phyloP scores from a whole-genome alignment of 208 protist species.

The Phytomonas sp. region DNA sequence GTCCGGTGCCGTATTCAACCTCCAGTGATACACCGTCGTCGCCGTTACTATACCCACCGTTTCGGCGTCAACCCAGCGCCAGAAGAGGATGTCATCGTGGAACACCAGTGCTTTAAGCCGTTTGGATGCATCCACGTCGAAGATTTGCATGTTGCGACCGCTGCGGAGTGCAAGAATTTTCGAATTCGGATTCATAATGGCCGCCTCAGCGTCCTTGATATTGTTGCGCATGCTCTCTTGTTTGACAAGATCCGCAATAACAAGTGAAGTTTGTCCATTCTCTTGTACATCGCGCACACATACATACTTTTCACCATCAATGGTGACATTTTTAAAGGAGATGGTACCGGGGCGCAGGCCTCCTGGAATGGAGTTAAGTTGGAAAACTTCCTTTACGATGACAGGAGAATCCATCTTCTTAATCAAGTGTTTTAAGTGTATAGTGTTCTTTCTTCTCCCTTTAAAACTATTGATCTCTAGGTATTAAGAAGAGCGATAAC shows the following conservation, averaged over 20 bases:
- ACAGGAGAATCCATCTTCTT: slow-evolving; percentile 50
- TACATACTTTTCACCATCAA: slow-evolving; percentile 98
- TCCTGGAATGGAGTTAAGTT: slow-evolving; percentile 78
- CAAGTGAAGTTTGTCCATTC: slow-evolving; percentile 64
- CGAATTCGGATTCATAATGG: slow-evolving; percentile 97
- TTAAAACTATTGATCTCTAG: not conserved
- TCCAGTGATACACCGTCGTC: slow-evolving; percentile 97
- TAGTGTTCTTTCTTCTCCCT: slow-evolving; percentile 13
- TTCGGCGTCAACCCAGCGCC: slow-evolving; percentile 94
- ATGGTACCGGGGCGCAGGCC: slow-evolving; percentile 92
- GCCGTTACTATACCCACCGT: slow-evolving; percentile 95
- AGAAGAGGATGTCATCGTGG: slow-evolving; percentile 94
- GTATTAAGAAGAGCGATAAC: not conserved
- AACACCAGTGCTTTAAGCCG: slow-evolving; percentile 94
- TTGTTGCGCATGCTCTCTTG: slow-evolving; percentile 93
- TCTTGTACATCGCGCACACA: slow-evolving; percentile 93
- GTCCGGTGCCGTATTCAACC: slow-evolving; percentile 80
- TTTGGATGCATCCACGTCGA: slow-evolving; percentile 96
- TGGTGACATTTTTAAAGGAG: slow-evolving; percentile 94
- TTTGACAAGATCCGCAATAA: slow-evolving; percentile 95
- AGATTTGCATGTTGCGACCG: slow-evolving; percentile 96
- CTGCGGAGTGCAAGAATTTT: slow-evolving; percentile 97
- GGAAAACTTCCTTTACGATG: slow-evolving; percentile 55
- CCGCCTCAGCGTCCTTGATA: slow-evolving; percentile 96
- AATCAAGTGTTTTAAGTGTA: not conserved